Conservation (phyloP, 106 monocot species). For the Vanilla planifolia region DNA sequence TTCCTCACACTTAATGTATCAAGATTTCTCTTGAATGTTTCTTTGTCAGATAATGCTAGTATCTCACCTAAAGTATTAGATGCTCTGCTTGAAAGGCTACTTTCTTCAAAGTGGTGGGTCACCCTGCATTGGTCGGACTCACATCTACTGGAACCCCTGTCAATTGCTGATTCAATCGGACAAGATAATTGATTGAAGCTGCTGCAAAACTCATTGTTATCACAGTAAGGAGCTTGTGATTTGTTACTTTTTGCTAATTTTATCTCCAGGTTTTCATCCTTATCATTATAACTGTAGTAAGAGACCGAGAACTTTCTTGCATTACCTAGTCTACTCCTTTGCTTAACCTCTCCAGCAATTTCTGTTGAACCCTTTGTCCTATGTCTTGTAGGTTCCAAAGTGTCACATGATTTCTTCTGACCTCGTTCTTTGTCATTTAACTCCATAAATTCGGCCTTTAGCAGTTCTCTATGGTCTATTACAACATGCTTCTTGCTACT, state of each 20-base stretch:
- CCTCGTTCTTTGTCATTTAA: slow-evolving; percentile 25
- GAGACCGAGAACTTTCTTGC: slow-evolving; percentile 5
- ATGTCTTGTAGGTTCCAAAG: slow-evolving; percentile 6
- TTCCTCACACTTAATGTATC: slow-evolving; percentile 9
- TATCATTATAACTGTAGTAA: background rate
- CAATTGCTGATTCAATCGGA: slow-evolving; percentile 40
- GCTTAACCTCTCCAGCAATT: slow-evolving; percentile 39
- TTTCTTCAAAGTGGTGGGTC: slow-evolving; percentile 20
- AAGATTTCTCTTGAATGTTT: background rate
- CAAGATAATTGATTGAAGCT: slow-evolving; percentile 17
- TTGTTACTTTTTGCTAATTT: slow-evolving; percentile 2
- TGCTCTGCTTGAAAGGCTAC: slow-evolving; percentile 10
- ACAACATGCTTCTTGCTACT: slow-evolving; percentile 8
- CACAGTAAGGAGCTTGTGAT: background rate
- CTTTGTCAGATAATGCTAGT: slow-evolving; percentile 39
- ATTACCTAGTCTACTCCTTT: slow-evolving; percentile 14
- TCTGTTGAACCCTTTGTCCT: slow-evolving; percentile 28
- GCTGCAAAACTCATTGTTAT: slow-evolving; percentile 23
- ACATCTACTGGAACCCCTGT: slow-evolving; percentile 59
- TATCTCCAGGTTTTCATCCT: slow-evolving; percentile 17
- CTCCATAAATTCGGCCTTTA: slow-evolving; percentile 11
- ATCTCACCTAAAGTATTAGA: slow-evolving; percentile 69
- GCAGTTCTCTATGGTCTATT: slow-evolving; percentile 17
- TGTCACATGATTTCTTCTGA: slow-evolving; percentile 17
- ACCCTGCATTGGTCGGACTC: slow-evolving; percentile 52